A percentile compares a stretch with the other conserved stretches of the same genome.
Evolutionary conservation across 352 stramenopile genomes (phyloP).

Genomic region (Globisporangium barbulae): DNA sequence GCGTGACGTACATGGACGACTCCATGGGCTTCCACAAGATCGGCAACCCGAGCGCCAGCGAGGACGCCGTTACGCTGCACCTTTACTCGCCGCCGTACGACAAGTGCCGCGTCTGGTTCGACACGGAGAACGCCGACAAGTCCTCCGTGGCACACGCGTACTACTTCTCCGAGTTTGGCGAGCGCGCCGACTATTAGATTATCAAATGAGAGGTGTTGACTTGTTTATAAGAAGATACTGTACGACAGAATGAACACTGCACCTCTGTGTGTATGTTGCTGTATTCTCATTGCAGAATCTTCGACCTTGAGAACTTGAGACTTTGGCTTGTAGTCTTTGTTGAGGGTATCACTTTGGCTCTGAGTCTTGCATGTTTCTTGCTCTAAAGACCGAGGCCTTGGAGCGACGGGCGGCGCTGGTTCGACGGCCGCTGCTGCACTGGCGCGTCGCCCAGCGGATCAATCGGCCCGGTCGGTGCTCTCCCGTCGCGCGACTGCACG

Average conservation of each 20-base stretch:
- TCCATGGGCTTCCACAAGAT: constrained; percentile 82
- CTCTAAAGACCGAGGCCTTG: constrained; percentile 50
- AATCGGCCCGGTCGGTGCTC: constrained; percentile 33
- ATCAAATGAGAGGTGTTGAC: background rate
- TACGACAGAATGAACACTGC: background rate
- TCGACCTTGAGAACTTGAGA: background rate
- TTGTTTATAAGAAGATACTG: background rate
- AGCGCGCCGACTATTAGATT: constrained; percentile 41
- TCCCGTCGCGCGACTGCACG: constrained; percentile 45
- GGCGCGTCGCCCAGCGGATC: constrained; percentile 57
- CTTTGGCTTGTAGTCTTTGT: background rate
- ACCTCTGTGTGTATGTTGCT: background rate
- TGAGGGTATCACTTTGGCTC: background rate
- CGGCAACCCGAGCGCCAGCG: constrained; percentile 39
- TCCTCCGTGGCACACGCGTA: constrained; percentile 61
- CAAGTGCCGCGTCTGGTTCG: constrained; percentile 78
- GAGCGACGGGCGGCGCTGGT: constrained; percentile 56
- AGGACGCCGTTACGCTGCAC: constrained; percentile 71
- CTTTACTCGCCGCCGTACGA: constrained; percentile 83
- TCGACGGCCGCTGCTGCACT: constrained; percentile 29
- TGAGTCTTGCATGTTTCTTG: background rate
- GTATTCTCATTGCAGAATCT: background rate
- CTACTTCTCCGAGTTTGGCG: constrained; percentile 77
- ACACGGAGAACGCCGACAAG: constrained; percentile 48
- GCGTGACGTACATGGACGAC: constrained; percentile 69